These are phyloP conservation scores for Pyrenula aspistea DNA, from an alignment of 495 filamentous ascomycete species.

Conservation along the genomic window DNA sequence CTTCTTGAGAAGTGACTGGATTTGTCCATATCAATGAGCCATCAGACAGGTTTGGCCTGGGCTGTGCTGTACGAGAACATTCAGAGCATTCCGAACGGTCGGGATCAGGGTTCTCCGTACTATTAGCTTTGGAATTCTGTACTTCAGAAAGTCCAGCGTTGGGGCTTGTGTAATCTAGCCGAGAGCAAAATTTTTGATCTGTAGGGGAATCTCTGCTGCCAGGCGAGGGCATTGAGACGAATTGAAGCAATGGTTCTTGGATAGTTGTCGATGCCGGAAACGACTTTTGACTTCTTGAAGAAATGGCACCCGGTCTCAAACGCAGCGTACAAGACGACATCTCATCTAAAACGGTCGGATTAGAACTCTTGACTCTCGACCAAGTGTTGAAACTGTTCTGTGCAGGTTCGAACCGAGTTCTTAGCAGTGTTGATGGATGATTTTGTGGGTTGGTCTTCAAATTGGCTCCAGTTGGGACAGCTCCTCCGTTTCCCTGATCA, in stretches of 20 bases:
- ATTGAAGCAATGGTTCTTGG: too few relatives aligned
- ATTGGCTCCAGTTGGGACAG: too few relatives aligned
- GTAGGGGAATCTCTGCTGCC: not conserved
- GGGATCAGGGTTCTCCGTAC: too few relatives aligned
- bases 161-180: too few relatives aligned
- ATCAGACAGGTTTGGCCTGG: slow-evolving; percentile 14
- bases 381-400: slow-evolving; percentile 40
- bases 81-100: not conserved
- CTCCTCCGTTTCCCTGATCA: too few relatives aligned
- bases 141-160: too few relatives aligned
- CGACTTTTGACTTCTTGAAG: too few relatives aligned
- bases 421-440: not conserved
- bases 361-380: slow-evolving; percentile 56
- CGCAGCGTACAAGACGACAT: not conserved
- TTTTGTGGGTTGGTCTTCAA: not conserved
- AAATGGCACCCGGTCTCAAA: too few relatives aligned
- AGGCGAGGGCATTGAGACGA: too few relatives aligned
- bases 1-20: slow-evolving; percentile 45
- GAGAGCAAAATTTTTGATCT: not conserved
- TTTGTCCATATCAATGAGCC: slow-evolving; percentile 52
- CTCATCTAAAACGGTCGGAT: slow-evolving; percentile 2
- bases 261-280: too few relatives aligned
- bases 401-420: not conserved
- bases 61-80: too few relatives aligned
- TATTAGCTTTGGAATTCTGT: too few relatives aligned